Evolutionary conservation across 345 rosid genomes (phyloP), one percentile per base, ranked within the genome.

Genomic region (Acer yangbiense): DNA sequence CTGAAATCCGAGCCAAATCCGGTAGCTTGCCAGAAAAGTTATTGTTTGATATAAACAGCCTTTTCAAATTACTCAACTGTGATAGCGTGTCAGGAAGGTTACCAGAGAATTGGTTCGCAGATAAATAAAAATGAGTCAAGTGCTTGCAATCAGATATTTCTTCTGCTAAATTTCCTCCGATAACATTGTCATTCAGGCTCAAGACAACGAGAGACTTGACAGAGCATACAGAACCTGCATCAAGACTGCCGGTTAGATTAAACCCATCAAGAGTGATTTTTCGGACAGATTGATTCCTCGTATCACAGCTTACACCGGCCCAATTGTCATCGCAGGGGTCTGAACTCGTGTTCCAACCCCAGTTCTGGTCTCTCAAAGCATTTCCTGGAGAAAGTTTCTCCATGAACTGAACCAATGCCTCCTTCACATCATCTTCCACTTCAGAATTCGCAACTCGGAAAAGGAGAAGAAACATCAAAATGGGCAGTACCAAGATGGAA

Each of bases 271-370:
- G 95, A 68, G 86, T 80, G n/a, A 89, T 81, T 73, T 68, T 88
- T 72, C 75, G 83, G 25, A 91, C 88, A 11, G 62, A 58, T 25
- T 66, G 72, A 16, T 44, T 71, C 17, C 25, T 20, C 4, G 18
- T 41, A 68, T 81, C 82, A 43, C 93, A 89, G 0, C 12, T 46
- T 29, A 89, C 85, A 3, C 92, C 93, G 43, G 2, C 29, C 95
- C 92, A 89, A 57, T 73, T 79, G 80, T 74, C 83, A 27, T 7
- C 55, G 82, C 93, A 89, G 63, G 93, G 95, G 78, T 87, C 92
- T 14, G 90, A 86, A 76, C 75, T 79, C 39, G 32, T 39, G 82
- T 80, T 83, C 93, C 95, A 91, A 20, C 89, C 93, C 85, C 83
- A 87, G 8, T 39, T 79, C 5, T 9, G 43, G 23, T 65, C 79